Conservation (phyloP, 257 asterid genomes). For the Solanum clarkiae region DNA sequence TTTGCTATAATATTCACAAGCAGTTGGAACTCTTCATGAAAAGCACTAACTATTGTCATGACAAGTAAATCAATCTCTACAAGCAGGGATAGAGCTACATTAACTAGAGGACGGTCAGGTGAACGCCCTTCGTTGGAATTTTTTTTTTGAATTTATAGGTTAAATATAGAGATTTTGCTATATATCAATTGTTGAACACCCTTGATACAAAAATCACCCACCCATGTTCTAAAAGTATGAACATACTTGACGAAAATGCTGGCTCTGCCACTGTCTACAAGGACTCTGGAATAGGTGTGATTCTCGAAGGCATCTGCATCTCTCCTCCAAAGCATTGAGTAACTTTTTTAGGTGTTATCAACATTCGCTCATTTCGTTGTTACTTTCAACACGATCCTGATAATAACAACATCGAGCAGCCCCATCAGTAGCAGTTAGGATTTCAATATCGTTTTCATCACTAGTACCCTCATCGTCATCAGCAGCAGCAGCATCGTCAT, state of each 20-base stretch:
- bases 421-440: conserved; percentile 17
- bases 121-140: no score
- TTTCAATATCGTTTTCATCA: conserved; percentile 41
- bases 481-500: conserved; percentile 9
- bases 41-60: not conserved
- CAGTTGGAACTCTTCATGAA: not conserved
- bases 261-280: not conserved
- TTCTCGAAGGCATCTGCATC: conserved; percentile 73
- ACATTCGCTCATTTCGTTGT: conserved; percentile 50
- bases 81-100: not conserved
- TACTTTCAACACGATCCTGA: conserved; percentile 39
- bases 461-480: conserved; percentile 44
- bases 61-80: conserved; percentile 5
- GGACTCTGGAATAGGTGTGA: conserved; percentile 81
- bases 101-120: no score
- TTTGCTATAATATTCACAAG: not conserved
- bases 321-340: conserved; percentile 33
- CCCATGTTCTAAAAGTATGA: no score
- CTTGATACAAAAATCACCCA: no score
- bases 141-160: no score
- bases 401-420: conserved; percentile 9
- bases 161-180: no score
- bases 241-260: no score
- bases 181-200: no score
- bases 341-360: conserved; percentile 47